Percentiles rank a stretch among this genome's conserved stretches.
These are phyloP conservation scores for Daedaleopsis sinensis DNA, from an alignment of 768 basidiomycete genomes.

Conservation along the genomic window DNA sequence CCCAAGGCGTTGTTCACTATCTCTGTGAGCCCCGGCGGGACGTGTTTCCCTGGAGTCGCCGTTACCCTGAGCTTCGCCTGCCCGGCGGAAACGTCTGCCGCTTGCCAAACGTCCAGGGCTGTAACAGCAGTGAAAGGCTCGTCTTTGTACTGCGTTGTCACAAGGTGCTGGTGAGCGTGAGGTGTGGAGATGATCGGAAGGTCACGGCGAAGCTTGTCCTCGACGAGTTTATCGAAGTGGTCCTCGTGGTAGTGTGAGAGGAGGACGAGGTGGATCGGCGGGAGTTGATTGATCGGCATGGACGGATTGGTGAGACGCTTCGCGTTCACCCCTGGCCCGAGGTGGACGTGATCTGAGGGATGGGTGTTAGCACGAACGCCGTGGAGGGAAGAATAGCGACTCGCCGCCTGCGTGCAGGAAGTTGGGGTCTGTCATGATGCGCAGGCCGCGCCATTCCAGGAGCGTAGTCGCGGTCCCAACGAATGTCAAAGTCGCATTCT, in stretches of 20 bases:
- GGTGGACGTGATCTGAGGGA: slow-evolving; percentile 30
- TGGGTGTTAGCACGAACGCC: neutral
- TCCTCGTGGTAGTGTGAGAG: slow-evolving; percentile 34
- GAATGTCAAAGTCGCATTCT: slow-evolving; percentile 8
- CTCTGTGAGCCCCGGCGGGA: slow-evolving; percentile 26
- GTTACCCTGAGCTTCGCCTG: slow-evolving; percentile 22
- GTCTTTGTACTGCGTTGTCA: slow-evolving; percentile 6
- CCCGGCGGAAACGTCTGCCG: slow-evolving; percentile 8
- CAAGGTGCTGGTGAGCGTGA: slow-evolving; percentile 29
- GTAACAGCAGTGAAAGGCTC: slow-evolving; percentile 16
- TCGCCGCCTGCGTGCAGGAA: slow-evolving; percentile 19
- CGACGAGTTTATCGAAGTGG: slow-evolving; percentile 38
- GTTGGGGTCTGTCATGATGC: slow-evolving; percentile 34
- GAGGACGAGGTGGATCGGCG: slow-evolving; percentile 35
- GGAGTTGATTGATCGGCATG: slow-evolving; percentile 32
- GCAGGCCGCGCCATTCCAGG: slow-evolving; percentile 23
- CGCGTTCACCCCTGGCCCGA: slow-evolving; percentile 33
- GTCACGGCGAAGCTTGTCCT: slow-evolving; percentile 34
- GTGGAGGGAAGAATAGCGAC: neutral
- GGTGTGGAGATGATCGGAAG: slow-evolving; percentile 37
- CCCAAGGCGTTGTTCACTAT: slow-evolving; percentile 27
- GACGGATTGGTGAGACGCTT: slow-evolving; percentile 35
- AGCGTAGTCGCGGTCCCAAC: slow-evolving; percentile 30
- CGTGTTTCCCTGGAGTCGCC: slow-evolving; percentile 36
- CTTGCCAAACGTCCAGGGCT: slow-evolving; percentile 19